Evolutionary conservation across 345 rosid genomes (phyloP).

Genomic region (Acer yangbiense): DNA sequence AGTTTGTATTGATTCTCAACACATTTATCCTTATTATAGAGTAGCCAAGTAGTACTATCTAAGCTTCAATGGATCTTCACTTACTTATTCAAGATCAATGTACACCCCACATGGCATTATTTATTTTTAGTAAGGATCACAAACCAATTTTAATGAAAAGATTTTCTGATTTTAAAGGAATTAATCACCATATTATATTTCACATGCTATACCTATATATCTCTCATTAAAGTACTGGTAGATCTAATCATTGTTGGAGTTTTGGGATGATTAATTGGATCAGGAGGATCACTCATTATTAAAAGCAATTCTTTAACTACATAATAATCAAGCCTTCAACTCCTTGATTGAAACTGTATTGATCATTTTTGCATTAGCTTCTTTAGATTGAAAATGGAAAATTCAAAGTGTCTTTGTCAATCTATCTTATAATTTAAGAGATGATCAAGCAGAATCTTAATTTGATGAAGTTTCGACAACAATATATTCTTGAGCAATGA

Average conservation of each 20-base stretch:
- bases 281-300: no score
- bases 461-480: background rate
- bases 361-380: background rate
- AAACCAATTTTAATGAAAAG: background rate
- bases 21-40: background rate
- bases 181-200: background rate
- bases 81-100: background rate
- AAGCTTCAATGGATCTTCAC: background rate
- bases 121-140: background rate
- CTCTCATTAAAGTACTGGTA: background rate
- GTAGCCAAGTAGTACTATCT: background rate
- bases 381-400: background rate
- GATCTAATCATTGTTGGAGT: background rate
- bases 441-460: background rate
- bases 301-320: no score
- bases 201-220: background rate
- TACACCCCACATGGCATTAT: background rate
- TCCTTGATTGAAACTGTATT: background rate
- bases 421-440: background rate
- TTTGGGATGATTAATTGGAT: background rate
- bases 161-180: background rate
- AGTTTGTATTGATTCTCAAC: background rate
- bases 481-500: background rate
- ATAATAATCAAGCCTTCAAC: background rate
- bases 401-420: constrained; percentile 1